phyloP scores from a whole-genome alignment of 140 eudicot species.

The Ambrosia hybrid region DNA sequence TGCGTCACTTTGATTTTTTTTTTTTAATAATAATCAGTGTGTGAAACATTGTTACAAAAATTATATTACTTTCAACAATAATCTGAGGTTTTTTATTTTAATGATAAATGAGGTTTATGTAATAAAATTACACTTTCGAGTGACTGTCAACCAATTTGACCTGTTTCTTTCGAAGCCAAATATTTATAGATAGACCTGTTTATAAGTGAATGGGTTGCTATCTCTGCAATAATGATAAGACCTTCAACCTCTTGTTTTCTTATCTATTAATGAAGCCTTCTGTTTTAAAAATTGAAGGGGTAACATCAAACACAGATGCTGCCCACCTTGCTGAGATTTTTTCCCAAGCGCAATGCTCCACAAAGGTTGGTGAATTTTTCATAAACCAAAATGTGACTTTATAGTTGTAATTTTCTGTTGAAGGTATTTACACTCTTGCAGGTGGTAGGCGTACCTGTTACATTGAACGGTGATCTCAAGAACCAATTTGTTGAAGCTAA shows the following conservation, averaged over 20 bases:
- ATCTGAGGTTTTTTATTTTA: too few species aligned
- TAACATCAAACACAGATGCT: constrained; percentile 96
- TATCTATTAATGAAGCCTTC: constrained; percentile 13
- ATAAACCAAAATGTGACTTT: neutral
- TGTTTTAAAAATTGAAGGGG: constrained; percentile 50
- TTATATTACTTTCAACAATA: too few species aligned
- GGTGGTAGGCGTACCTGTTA: constrained; percentile 99
- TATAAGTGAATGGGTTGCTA: too few species aligned
- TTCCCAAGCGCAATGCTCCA: constrained; percentile 80
- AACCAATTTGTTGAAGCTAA: constrained; percentile 94
- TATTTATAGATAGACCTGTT: too few species aligned
- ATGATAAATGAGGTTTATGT: too few species aligned
- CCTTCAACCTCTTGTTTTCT: neutral
- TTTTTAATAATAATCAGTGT: too few species aligned
- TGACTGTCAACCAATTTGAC: too few species aligned
- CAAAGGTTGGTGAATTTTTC: constrained; percentile 55
- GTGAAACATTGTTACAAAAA: too few species aligned
- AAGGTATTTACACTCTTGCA: constrained; percentile 16
- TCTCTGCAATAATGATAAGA: too few species aligned
- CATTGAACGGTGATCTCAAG: constrained; percentile 93
- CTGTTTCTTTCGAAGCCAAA: too few species aligned
- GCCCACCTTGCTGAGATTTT: constrained; percentile 94
- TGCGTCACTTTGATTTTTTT: too few species aligned
- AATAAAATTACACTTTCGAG: too few species aligned
- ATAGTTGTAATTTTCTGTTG: neutral